Evolutionary conservation across 202 grass and related monocot species (phyloP), one percentile per base, ranked within the genome.

Genomic region (Alloteropsis angusta): DNA sequence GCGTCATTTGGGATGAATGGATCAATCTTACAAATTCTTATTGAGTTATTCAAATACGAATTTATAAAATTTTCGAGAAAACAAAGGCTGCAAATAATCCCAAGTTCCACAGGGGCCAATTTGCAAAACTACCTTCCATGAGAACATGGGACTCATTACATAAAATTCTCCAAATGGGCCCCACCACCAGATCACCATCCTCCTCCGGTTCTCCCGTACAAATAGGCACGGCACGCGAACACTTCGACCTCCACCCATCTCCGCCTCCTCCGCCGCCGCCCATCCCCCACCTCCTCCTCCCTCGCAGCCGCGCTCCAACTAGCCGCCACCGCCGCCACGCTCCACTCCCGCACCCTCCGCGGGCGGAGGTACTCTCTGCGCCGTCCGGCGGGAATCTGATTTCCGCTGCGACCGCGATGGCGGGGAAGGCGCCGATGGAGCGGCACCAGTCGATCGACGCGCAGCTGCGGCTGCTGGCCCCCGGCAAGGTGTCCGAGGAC

Each of bases 401-500:
- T 11, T 82, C 34, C 25, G 26, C 58, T 43, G 49, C 9, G 82
- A 28, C 34, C 11, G 65, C 76, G 47, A 65, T 73, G 68, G 22
- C 47, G 44, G 78, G 56, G 32, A 83, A 70, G 64, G 56, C 47
- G 68, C 71, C 82, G 85, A 72, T 89, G 67, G 96, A 98, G 78
- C 89, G 85, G 79, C 92, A 90, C 82, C 83, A 84, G 79, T 98
- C 96, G 50, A 91, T 98, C 78, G 92, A 98, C 88, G 92, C 96
- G 49, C 90, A 98, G 78, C 80, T 98, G 81, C 85, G 96, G 61
- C 87, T 93, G 23, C 87, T 98, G 39, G 85, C 88, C 26, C 96
- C 96, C 32, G 89, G 61, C 60, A 98, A 98, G 92, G 96, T 98
- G 49, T 98, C 96, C 1, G 96, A 98, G 81, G 96, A 93, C 56